A percentile compares a stretch with the other conserved stretches of the same genome.
Evolutionary conservation across 257 asterid species (phyloP).

Genomic region (Plantago ovata): DNA sequence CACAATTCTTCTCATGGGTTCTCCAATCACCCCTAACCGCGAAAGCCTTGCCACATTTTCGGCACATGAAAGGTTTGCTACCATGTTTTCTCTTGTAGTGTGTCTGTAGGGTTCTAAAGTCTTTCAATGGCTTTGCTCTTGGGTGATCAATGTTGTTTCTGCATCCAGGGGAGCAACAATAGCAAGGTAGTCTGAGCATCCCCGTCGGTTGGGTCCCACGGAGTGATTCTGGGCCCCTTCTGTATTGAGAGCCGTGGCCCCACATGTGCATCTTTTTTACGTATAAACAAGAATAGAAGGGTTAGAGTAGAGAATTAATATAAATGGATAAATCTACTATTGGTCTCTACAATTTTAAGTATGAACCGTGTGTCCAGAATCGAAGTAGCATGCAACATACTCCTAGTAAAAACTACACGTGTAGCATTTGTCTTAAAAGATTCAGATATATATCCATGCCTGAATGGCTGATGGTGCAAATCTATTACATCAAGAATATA

Average conservation of each 20-base stretch:
- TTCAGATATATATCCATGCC: background rate
- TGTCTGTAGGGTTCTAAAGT: constrained; percentile 88
- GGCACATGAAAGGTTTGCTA: constrained; percentile 81
- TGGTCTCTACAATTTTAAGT: too few species aligned
- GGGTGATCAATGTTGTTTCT: constrained; percentile 89
- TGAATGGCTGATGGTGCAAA: too few species aligned
- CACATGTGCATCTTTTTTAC: constrained; percentile 86
- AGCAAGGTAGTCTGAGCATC: constrained; percentile 85
- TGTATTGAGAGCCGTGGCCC: constrained; percentile 98
- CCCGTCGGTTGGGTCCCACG: constrained; percentile 94
- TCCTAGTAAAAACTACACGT: background rate
- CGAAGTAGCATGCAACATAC: background rate
- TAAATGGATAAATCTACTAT: too few species aligned
- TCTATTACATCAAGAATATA: too few species aligned
- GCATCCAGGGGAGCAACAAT: constrained; percentile 79
- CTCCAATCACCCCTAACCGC: constrained; percentile 92
- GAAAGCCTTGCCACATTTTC: constrained; percentile 75
- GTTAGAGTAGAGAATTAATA: background rate
- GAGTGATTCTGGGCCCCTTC: constrained; percentile 83
- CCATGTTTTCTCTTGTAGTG: constrained; percentile 93
- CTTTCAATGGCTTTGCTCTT: constrained; percentile 77
- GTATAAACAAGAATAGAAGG: background rate
- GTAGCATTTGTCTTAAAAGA: background rate
- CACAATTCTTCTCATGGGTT: constrained; percentile 83
- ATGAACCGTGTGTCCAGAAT: too few species aligned